Conservation (phyloP, 768 basidiomycete genomes). For the Lepiota subincarnata region DNA sequence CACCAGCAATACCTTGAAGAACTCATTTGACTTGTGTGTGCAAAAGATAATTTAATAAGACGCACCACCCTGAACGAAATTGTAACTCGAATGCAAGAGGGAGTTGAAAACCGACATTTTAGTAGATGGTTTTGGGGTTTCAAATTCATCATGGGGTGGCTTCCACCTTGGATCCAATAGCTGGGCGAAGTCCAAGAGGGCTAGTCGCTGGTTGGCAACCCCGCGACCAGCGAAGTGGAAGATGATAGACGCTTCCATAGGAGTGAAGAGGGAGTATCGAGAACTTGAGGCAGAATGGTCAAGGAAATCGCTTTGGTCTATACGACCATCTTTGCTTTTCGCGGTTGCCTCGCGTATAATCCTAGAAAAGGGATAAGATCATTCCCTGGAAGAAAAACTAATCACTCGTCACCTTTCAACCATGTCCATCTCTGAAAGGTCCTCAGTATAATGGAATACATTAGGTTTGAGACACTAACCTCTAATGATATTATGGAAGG, state of each 20-base stretch:
- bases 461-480: slow-evolving; percentile 40
- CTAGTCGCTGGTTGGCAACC: slow-evolving; percentile 60
- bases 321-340: slow-evolving; percentile 91
- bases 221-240: slow-evolving; percentile 97
- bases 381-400: neutral
- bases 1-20: slow-evolving; percentile 78
- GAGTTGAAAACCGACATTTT: slow-evolving; percentile 46
- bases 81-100: slow-evolving; percentile 73
- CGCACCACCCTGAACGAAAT: slow-evolving; percentile 80
- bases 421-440: slow-evolving; percentile 87
- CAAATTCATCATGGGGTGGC: slow-evolving; percentile 56
- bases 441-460: slow-evolving; percentile 5
- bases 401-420: slow-evolving; percentile 62
- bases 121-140: slow-evolving; percentile 25
- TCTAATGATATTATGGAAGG: slow-evolving; percentile 95
- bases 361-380: slow-evolving; percentile 27
- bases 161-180: slow-evolving; percentile 88
- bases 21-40: slow-evolving; percentile 15
- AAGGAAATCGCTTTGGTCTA: slow-evolving; percentile 93
- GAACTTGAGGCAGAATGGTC: slow-evolving; percentile 83
- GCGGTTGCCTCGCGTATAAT: slow-evolving; percentile 88
- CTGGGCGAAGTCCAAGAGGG: slow-evolving; percentile 88
- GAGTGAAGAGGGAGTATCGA: slow-evolving; percentile 93
- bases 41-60: neutral
- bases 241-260: slow-evolving; percentile 97